Base-by-base conservation (phyloP, 73 alveolate genomes). In the Loxodes magnus region DNA sequence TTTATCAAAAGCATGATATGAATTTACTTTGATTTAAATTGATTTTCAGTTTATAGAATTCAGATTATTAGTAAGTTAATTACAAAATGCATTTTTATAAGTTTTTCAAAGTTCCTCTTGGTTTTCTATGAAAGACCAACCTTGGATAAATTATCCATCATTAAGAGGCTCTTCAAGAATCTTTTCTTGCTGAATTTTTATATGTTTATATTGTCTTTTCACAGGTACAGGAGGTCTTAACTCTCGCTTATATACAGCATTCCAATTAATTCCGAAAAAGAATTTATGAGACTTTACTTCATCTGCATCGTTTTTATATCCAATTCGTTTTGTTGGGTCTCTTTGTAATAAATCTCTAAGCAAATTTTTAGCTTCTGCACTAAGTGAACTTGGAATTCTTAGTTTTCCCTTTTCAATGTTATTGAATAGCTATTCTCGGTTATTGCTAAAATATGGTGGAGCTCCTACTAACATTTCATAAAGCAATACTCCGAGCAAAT, bases 221-320 rank as follows among this genome's bases (percentile, higher is more conserved):
- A n/a, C n/a, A n/a, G 92, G 83, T 34, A 71, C 72, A 25, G 97
- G 97, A 10, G 97, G 95, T 31, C 43, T 67, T 26, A 81, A 43
- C 69, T 89, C 43, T 64, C 72, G 74, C 37, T 71, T 58, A 39
- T 56, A 63, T 43, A 87, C 82, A 39, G 71, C 81, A 19, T 82
- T 76, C 98, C 98, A 90, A 62, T 90, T 83, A 6, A 90, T 82
- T 27, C 71, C 88, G 25, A 30, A 43, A 67, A 90, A 82, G 64
- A 62, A 82, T 37, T 79, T 74, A 59, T 82, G 95, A 5, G 29
- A 46, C 54, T 71, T 76, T n/a, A 82, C 59, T 33, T 82, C 94
- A 2, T 56, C 48, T 12, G 83, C 90, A 9, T 75, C 88, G 17
- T 67, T 56, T 4, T 41, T 41, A 3, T 57, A 22, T 33, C 90